Evolutionary conservation across 1,139 yeast species (phyloP), one percentile per base, ranked within the genome.

Genomic region (Nakaseomyces nivariensis): DNA sequence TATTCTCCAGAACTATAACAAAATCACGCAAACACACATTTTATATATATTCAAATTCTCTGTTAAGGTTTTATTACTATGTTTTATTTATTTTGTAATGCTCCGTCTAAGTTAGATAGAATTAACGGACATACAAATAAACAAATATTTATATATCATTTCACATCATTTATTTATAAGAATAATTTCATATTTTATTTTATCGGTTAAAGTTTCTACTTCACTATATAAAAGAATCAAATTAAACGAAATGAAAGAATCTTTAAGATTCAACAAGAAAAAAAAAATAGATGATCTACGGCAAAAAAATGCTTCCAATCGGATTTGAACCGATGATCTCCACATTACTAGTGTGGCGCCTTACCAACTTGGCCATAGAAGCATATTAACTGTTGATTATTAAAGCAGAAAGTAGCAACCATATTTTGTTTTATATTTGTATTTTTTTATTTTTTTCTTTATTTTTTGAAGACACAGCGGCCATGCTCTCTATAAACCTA

Each of bases 361-460:
- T 61, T 62, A 61, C 66, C 66, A 62, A 62, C 66, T 62, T 62
- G 66, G 66, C 66, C 66, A 61, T 61, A 61, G 62, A 62, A 61
- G 66, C 66, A 51, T 32, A 27, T 8, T 41, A 10, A 25, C 17
- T 33, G 8, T 37, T 37, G 40, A 29, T 1, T 29, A 7, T 1
- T 29, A 9, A 9, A 29, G 31, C 9, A 9, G 31, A 17, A 17
- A 17, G 3, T 17, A 2, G 22, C 22, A 17, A 17, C 3, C 22
- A 17, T 17, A 17, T 17, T 17, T 17, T 17, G 22, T 17, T 17
- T 17, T 3, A 17, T 17, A 3, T 17, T 17, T 17, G 22, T 17
- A 17, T 17, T 17, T 1, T 17, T 17, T 17, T 17, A 17, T 17
- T 17, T 29, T 29, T 29, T 29, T 29, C 32, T 1, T 29, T 29